phyloP scores from a whole-genome alignment of 495 filamentous ascomycete species.

The Monascus purpureus region DNA sequence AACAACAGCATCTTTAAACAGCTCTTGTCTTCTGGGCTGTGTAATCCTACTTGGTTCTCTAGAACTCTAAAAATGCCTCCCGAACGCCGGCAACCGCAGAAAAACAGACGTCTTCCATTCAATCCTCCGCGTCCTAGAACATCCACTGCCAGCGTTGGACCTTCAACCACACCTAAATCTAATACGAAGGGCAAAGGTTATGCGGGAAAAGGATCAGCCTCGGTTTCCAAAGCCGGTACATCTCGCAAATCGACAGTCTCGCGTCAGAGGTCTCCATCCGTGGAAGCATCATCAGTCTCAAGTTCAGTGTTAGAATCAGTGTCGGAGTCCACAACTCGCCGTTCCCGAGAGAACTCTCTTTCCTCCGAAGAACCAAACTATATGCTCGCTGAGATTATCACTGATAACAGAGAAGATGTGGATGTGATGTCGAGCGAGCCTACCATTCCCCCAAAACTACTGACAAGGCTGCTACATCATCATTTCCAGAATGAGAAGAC shows the following conservation, averaged over 20 bases:
- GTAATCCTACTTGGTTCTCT: too few species aligned
- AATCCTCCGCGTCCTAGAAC: conserved; percentile 33
- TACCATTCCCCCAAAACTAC: conserved; percentile 56
- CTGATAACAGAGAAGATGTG: conserved; percentile 10
- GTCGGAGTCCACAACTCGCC: conserved; percentile 1
- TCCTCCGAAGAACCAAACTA: conserved; percentile 22
- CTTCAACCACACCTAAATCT: conserved; percentile 7
- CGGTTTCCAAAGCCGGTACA: conserved; percentile 7
- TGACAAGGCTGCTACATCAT: conserved; percentile 63
- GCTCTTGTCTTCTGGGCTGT: too few species aligned
- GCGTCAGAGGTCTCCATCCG: conserved; percentile 2
- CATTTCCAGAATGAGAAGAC: conserved; percentile 58
- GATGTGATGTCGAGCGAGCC: conserved; percentile 26
- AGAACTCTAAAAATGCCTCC: conserved; percentile 19
- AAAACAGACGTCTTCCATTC: conserved; percentile 33
- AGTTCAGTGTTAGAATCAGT: conserved; percentile 11
- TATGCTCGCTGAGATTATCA: conserved; percentile 33
- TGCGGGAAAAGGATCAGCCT: conserved; percentile 5
- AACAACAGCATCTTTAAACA: too few species aligned
- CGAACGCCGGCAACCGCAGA: conserved; percentile 21
- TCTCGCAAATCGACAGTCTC: conserved; percentile 6
- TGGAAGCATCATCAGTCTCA: conserved; percentile 9
- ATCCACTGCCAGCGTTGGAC: conserved; percentile 8
- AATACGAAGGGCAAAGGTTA: conserved; percentile 16
- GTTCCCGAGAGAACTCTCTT: conserved; percentile 9